Evolutionary conservation across 2,329 filamentous ascomycete species (phyloP).

Genomic region (Talaromyces amestolkiae): DNA sequence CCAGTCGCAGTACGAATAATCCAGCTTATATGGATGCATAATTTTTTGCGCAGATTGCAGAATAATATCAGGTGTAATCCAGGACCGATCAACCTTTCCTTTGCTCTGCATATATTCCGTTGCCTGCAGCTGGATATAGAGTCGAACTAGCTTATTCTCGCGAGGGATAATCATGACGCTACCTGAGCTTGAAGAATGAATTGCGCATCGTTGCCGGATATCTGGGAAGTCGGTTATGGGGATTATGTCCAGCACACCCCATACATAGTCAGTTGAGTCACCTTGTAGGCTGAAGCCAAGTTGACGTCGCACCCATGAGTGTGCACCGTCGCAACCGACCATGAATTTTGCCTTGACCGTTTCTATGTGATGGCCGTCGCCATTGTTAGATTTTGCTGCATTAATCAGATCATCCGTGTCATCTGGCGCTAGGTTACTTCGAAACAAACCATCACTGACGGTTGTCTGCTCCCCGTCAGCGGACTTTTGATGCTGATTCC

Average conservation of each 20-base stretch:
- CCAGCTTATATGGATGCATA: conserved; percentile 64
- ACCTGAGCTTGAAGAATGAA: conserved; percentile 55
- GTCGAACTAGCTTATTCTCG: conserved; percentile 61
- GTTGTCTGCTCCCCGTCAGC: background rate
- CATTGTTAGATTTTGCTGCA: background rate
- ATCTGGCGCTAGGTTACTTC: conserved; percentile 57
- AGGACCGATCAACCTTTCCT: background rate
- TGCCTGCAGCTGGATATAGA: conserved; percentile 62
- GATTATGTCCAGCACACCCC: conserved; percentile 52
- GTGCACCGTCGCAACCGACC: conserved; percentile 67
- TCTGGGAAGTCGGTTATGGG: conserved; percentile 59
- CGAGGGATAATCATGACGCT: conserved; percentile 65
- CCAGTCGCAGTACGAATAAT: conserved; percentile 65
- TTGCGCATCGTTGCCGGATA: conserved; percentile 57
- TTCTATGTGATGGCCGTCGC: background rate
- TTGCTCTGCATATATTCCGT: background rate
- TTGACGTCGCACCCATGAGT: conserved; percentile 61
- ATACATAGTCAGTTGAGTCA: conserved; percentile 49
- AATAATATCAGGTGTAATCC: background rate
- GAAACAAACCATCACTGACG: conserved; percentile 50
- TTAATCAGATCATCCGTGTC: conserved; percentile 54
- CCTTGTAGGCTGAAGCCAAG: conserved; percentile 58
- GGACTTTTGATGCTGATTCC: conserved; percentile 55
- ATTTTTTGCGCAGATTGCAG: conserved; percentile 60
- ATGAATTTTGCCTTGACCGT: conserved; percentile 56